A percentile compares a stretch with the other conserved stretches of the same genome.
Evolutionary conservation across 331 rosid genomes (phyloP).

Genomic region (Quercus tomentella): DNA sequence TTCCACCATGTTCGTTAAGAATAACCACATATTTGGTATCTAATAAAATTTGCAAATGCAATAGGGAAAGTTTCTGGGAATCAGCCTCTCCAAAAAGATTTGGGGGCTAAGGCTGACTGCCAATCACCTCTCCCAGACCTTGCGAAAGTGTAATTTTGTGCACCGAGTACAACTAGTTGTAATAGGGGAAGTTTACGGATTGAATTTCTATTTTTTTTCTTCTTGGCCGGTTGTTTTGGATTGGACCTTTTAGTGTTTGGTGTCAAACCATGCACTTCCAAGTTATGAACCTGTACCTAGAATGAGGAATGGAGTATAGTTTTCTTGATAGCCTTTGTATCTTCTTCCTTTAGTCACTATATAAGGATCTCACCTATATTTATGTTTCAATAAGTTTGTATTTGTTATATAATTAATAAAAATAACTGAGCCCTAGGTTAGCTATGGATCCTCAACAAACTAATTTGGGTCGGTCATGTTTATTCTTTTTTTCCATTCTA

Average conservation of each 20-base stretch:
- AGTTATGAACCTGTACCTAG: neutral
- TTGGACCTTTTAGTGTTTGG: neutral
- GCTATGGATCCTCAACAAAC: no score
- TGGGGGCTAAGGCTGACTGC: no score
- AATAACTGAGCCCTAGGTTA: no score
- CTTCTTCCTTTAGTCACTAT: neutral
- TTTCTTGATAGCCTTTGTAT: slow-evolving; percentile 8
- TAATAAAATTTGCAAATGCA: no score
- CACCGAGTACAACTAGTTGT: no score
- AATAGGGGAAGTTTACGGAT: neutral
- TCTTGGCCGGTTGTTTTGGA: neutral
- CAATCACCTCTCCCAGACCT: no score
- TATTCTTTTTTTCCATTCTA: no score
- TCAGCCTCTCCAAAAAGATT: no score
- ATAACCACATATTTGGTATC: neutral
- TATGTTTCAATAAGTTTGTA: neutral
- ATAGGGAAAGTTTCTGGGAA: neutral
- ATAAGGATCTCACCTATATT: neutral
- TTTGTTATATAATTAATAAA: neutral
- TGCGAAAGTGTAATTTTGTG: no score
- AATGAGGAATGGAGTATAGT: slow-evolving; percentile 6
- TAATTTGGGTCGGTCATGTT: no score
- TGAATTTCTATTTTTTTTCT: neutral
- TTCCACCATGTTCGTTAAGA: neutral
- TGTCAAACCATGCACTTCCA: slow-evolving; percentile 1